Evolutionary conservation across 352 stramenopile genomes (phyloP).

Genomic region (Pythium rhizo-oryzae): DNA sequence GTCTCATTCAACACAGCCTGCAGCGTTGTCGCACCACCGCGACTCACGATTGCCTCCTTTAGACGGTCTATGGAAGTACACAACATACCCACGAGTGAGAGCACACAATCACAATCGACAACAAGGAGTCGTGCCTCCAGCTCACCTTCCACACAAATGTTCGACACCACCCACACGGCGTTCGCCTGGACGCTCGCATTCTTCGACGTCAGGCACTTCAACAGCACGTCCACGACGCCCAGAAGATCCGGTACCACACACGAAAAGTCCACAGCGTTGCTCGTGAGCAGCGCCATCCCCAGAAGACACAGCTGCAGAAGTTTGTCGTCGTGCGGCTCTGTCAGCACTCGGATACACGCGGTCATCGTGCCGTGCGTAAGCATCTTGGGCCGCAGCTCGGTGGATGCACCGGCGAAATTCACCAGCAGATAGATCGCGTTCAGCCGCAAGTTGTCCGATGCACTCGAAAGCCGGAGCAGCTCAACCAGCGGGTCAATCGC

Average conservation of each 20-base stretch:
- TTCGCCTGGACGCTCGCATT: slow-evolving; percentile 67
- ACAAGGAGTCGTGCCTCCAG: background rate
- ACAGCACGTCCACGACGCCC: slow-evolving; percentile 39
- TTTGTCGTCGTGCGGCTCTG: slow-evolving; percentile 48
- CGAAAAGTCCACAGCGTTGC: slow-evolving; percentile 34
- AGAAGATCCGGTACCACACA: slow-evolving; percentile 38
- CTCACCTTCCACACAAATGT: slow-evolving; percentile 64
- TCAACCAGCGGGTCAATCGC: slow-evolving; percentile 54
- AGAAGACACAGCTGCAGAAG: slow-evolving; percentile 64
- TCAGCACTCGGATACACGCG: slow-evolving; percentile 37
- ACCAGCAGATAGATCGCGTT: slow-evolving; percentile 71
- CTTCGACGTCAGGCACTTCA: slow-evolving; percentile 52
- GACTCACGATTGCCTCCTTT: slow-evolving; percentile 48
- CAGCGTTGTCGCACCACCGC: slow-evolving; percentile 56
- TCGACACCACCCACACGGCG: slow-evolving; percentile 78
- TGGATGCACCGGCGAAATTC: slow-evolving; percentile 54
- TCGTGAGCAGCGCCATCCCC: slow-evolving; percentile 63
- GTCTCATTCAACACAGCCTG: slow-evolving; percentile 68
- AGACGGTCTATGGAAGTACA: slow-evolving; percentile 41
- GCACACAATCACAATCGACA: too few relatives aligned
- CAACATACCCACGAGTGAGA: background rate
- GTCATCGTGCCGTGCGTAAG: slow-evolving; percentile 45
- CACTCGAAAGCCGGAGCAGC: slow-evolving; percentile 33
- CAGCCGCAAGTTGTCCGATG: slow-evolving; percentile 42
- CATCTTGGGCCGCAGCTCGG: slow-evolving; percentile 47